Evolutionary conservation across 2,329 filamentous ascomycete genomes (phyloP).

Genomic region (Davidsoniella virescens): DNA sequence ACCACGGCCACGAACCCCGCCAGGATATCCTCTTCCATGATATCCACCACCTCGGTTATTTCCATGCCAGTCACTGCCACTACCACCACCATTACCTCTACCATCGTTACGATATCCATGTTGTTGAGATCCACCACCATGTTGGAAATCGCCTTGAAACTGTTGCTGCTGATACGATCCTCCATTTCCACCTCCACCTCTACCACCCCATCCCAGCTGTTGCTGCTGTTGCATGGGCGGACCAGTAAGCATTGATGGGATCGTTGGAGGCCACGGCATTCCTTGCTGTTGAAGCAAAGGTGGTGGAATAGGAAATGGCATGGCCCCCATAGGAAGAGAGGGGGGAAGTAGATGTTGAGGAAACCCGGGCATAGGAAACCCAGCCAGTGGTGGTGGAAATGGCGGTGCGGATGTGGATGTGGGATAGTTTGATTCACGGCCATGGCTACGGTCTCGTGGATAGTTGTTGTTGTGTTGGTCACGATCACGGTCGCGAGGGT

Average conservation of each 20-base stretch:
- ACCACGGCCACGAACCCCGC: neutral
- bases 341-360: slow-evolving; percentile 16
- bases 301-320: slow-evolving; percentile 15
- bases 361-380: slow-evolving; percentile 8
- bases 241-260: slow-evolving; percentile 1
- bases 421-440: slow-evolving; percentile 18
- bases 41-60: neutral
- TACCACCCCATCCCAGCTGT: neutral
- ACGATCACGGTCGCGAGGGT: slow-evolving; percentile 14
- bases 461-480: neutral
- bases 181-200: neutral
- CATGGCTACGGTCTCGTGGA: slow-evolving; percentile 16
- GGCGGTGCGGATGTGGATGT: neutral
- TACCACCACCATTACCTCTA: neutral
- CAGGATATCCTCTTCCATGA: neutral
- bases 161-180: neutral
- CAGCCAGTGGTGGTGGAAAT: neutral
- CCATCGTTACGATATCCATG: neutral
- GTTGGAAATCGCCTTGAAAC: neutral
- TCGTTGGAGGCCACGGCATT: slow-evolving; percentile 12
- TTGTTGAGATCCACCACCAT: neutral
- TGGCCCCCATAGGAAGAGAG: slow-evolving; percentile 10
- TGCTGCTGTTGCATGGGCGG: too few species aligned
- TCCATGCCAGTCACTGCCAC: too few species aligned
- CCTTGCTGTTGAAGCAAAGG: slow-evolving; percentile 20